phyloP scores from a whole-genome alignment of 176 grass and related monocot species.

The Puya raimondii region DNA sequence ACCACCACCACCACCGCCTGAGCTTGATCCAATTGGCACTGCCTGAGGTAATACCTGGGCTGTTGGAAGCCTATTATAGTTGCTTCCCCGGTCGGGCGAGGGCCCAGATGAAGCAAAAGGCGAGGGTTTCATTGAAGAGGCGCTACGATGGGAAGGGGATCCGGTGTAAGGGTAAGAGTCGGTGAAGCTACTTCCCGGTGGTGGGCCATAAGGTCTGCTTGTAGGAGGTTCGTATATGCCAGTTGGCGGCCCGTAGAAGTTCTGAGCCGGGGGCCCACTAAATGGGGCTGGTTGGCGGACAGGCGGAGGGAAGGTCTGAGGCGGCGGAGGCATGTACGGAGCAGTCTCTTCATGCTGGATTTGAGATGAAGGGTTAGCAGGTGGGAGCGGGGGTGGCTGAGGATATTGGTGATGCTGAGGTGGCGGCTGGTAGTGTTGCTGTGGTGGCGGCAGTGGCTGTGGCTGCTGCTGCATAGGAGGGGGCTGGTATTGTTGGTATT shows the following conservation, averaged over 20 bases:
- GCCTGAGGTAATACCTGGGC: slow-evolving; percentile 69
- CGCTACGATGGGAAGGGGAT: slow-evolving; percentile 51
- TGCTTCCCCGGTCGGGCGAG: slow-evolving; percentile 30
- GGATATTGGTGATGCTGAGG: slow-evolving; percentile 43
- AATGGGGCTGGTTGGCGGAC: slow-evolving; percentile 33
- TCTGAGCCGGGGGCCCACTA: slow-evolving; percentile 31
- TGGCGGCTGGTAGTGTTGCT: slow-evolving; percentile 26
- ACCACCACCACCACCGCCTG: neutral
- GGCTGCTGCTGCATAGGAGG: neutral
- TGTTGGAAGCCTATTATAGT: slow-evolving; percentile 47
- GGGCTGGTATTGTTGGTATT: slow-evolving; percentile 45
- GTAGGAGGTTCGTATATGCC: slow-evolving; percentile 45
- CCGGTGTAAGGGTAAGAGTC: slow-evolving; percentile 56
- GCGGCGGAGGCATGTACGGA: slow-evolving; percentile 29
- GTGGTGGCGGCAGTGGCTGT: slow-evolving; percentile 14
- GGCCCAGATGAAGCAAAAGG: slow-evolving; percentile 26
- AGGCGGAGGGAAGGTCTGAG: slow-evolving; percentile 52
- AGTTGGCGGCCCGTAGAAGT: slow-evolving; percentile 50
- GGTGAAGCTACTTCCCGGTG: slow-evolving; percentile 27
- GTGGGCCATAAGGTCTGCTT: slow-evolving; percentile 44
- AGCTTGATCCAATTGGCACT: slow-evolving; percentile 23
- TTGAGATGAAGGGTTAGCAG: slow-evolving; percentile 35
- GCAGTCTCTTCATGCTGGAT: slow-evolving; percentile 40
- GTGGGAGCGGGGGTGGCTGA: slow-evolving; percentile 31
- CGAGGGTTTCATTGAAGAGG: slow-evolving; percentile 40